These are phyloP conservation scores for Nicotiana noctiflora DNA, from an alignment of 257 asterid species.

Conservation along the genomic window DNA sequence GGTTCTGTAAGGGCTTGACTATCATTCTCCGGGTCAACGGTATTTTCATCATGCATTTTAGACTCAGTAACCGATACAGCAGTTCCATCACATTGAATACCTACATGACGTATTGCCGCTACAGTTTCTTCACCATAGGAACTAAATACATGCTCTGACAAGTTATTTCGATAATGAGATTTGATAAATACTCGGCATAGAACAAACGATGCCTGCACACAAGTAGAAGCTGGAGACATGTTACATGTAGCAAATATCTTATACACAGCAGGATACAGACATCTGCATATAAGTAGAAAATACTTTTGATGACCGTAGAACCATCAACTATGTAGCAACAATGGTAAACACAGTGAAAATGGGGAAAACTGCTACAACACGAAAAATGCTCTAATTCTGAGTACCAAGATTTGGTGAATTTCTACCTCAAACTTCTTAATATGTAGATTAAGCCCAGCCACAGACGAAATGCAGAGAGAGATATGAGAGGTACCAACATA, in stretches of 20 bases:
- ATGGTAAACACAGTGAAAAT: background rate
- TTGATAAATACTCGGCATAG: constrained; percentile 33
- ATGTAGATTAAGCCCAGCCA: background rate
- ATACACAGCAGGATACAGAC: background rate
- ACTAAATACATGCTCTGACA: constrained; percentile 19
- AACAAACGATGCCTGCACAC: constrained; percentile 40
- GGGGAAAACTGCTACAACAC: background rate
- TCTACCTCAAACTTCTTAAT: background rate
- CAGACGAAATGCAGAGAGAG: background rate
- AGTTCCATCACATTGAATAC: constrained; percentile 28
- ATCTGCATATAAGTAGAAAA: background rate
- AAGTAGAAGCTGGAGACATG: constrained; percentile 1
- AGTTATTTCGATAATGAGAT: constrained; percentile 12
- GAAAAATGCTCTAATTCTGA: background rate
- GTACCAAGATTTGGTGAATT: background rate
- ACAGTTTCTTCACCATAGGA: constrained; percentile 32
- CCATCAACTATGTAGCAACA: background rate
- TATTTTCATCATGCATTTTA: constrained; percentile 10
- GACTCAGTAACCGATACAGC: constrained; percentile 8
- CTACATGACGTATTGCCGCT: constrained; percentile 30
- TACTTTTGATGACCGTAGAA: background rate
- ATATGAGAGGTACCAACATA: background rate
- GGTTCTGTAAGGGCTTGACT: constrained; percentile 2
- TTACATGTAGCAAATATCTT: background rate
- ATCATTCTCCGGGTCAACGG: constrained; percentile 15